Evolutionary conservation across 2,329 filamentous ascomycete species (phyloP).

Genomic region (Didymella glomerata): DNA sequence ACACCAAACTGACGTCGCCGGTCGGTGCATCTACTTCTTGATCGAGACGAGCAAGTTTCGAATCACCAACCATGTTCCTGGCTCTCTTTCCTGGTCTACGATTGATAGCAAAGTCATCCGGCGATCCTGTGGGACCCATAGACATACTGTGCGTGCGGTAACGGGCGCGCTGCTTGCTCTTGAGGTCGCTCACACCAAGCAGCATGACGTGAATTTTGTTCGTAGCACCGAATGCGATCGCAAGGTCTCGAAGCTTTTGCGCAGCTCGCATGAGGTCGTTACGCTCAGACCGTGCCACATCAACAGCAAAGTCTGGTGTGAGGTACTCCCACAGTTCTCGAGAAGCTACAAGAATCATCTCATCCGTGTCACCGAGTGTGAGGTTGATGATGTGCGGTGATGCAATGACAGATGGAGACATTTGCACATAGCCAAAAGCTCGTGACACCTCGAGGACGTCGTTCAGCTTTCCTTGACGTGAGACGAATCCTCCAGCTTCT

Average conservation of each 20-base stretch:
- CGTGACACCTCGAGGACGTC: slow-evolving; percentile 90
- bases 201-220: slow-evolving; percentile 99
- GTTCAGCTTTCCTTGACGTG: slow-evolving; percentile 91
- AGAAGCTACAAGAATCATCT: slow-evolving; percentile 91
- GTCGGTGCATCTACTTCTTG: slow-evolving; percentile 90
- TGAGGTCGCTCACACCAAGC: slow-evolving; percentile 89
- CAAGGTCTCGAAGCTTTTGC: slow-evolving; percentile 91
- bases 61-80: slow-evolving; percentile 73
- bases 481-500: slow-evolving; percentile 94
- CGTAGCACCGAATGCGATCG: slow-evolving; percentile 92
- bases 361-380: slow-evolving; percentile 84
- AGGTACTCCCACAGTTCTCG: slow-evolving; percentile 96
- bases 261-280: slow-evolving; percentile 92
- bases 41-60: slow-evolving; percentile 84
- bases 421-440: slow-evolving; percentile 91
- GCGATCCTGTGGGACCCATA: slow-evolving; percentile 77
- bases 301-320: slow-evolving; percentile 86
- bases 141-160: slow-evolving; percentile 84
- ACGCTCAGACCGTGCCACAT: slow-evolving; percentile 86
- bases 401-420: slow-evolving; percentile 92
- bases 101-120: slow-evolving; percentile 73
- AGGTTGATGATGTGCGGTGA: slow-evolving; percentile 83
- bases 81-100: slow-evolving; percentile 66
- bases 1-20: slow-evolving; percentile 91
- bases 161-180: slow-evolving; percentile 80